Evolutionary conservation across 805 yeast genomes (phyloP), one percentile per base, ranked within the genome.

Genomic region (Candida sphagnicola): DNA sequence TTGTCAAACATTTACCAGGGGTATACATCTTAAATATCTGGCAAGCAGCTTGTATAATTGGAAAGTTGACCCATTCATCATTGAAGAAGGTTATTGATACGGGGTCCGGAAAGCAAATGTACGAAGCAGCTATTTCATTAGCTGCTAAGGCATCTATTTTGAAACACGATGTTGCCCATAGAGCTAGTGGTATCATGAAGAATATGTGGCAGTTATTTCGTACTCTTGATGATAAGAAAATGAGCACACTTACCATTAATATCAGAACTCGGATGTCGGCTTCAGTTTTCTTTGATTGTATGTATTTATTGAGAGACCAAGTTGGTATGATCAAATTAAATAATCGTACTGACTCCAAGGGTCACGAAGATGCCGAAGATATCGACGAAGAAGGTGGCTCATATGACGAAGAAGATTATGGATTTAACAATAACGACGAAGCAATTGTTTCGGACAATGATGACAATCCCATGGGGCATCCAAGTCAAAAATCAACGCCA

Each of bases 181-280:
- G 98, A 47, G 85, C 95, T 0, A 81, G 95, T 33, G 96, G 96
- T 6, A 88, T 93, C 42, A 87, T 93, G 93, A 77, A 85, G 52
- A 89, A 89, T 54, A 82, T 89, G 69, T 91, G 99, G 99, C 86
- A 84, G 43, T 70, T 89, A 42, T 85, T 85, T 59, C 76, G 82
- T 36, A 73, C 82, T 4, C 65, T 89, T 48, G 77, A 80, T 46
- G 81, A 77, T 30, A 77, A 75, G 44, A 59, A 59, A n/a, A 48
- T 56, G 40, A 59, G 62, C 8, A 57, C 58, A 12, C 54, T 64
- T 21, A 63, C 67, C 29, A 79, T 85, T 3, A 74, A 74, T 2
- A 82, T 90, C 12, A 72, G 85, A 35, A 82, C 95, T 4, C 75
- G 99, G 49, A 84, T 88, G 95, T 77, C 95, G 6, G 96, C 95